These are phyloP conservation scores for Vanrija sp. DNA, from an alignment of 1,284 basidiomycete genomes.

Conservation along the genomic window DNA sequence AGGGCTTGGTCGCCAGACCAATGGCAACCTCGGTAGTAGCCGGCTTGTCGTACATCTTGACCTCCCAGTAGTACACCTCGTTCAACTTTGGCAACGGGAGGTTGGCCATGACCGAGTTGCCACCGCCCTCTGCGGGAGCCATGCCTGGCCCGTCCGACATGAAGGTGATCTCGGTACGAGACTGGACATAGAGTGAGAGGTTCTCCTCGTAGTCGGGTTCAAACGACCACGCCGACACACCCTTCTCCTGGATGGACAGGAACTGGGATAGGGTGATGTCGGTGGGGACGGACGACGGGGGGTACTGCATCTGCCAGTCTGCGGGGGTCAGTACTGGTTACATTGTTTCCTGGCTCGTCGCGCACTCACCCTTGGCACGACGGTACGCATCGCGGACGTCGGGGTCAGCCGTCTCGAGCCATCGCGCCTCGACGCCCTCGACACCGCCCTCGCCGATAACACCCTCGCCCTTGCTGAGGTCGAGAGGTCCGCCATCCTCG, in stretches of 20 bases:
- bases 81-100: conserved; percentile 90
- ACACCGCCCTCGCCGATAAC: conserved; percentile 87
- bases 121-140: conserved; percentile 54
- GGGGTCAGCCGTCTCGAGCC: conserved; percentile 81
- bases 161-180: conserved; percentile 91
- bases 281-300: conserved; percentile 84
- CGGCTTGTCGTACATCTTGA: conserved; percentile 94
- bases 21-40: conserved; percentile 75
- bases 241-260: conserved; percentile 95
- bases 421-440: conserved; percentile 82
- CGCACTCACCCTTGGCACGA: conserved; percentile 74
- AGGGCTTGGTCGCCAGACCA: conserved; percentile 90
- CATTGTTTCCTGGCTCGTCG: neutral
- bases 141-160: conserved; percentile 84
- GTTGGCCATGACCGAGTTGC: conserved; percentile 90
- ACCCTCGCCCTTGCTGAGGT: conserved; percentile 85
- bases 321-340: conserved; percentile 1
- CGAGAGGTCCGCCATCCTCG: conserved; percentile 87
- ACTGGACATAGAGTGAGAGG: conserved; percentile 82
- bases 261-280: conserved; percentile 96
- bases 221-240: conserved; percentile 94
- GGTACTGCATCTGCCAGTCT: conserved; percentile 89
- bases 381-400: conserved; percentile 66
- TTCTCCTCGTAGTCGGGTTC: conserved; percentile 94
- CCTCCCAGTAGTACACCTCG: conserved; percentile 97